Base-by-base conservation (phyloP, 1,284 basidiomycete species). In the Exobasidium cylindrosporum region DNA sequence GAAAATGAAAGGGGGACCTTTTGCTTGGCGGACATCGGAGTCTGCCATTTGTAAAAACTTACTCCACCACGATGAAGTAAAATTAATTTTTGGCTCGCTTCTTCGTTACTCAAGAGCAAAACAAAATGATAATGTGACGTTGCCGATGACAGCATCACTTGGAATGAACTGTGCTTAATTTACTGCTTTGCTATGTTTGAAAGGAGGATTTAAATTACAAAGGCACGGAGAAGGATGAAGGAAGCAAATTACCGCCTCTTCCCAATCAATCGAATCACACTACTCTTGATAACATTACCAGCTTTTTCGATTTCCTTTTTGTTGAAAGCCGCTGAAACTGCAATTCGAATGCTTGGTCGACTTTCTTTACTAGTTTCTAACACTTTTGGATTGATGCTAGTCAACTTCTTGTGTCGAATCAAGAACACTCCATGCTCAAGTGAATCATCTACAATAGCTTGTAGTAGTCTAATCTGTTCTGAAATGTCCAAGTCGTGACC, bases 251-350 rank as follows among this genome's bases (percentile, higher is more conserved):
- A 58, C 47, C 60, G 28, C 53, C 73, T 67, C 68, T 80, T 75
- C 35, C 78, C 81, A 6, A 82, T 61, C 11, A 92, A 86, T 83
- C 92, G 92, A 56, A 86, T 83, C 44, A 92, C 83, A 40, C 88
- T 88, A 29, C 84, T 83, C 82, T 89, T 92, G 63, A 97, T 81
- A 28, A 89, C 85, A 30, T 83, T 83, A 21, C 88, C 87, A 1
- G 92, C 90, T 83, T 92, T 93, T 83, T 96, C 92, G 60, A 88
- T 87, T 74, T 98, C 96, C 82, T 94, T 95, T 83, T 85, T 89
- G 29, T 86, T 87, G 69, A 97, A 82, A 10, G 87, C 91, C 11
- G 87, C 85, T 2, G 86, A 88, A 66, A 95, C 82, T 24, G 88
- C 88, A n/a, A 97, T 82, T 62, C 91, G 86, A 67, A 98, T 87